Evolutionary conservation across 192 early-diverging fungal species (phyloP).

Genomic region (Oehlia diaphana): DNA sequence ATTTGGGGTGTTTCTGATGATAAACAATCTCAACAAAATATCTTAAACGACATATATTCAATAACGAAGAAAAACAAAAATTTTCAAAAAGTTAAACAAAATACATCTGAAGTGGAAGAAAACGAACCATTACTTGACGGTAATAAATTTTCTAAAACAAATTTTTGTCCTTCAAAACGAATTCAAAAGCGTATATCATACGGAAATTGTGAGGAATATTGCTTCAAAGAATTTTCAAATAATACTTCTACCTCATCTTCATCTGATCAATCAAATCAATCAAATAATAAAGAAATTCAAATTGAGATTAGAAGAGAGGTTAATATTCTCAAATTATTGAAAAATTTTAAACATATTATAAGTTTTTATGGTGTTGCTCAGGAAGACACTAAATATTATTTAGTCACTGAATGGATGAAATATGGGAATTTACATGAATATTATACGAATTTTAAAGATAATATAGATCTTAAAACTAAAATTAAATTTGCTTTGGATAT

Average conservation of each 20-base stretch:
- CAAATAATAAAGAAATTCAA: neutral
- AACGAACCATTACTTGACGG: neutral
- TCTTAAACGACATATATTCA: no score
- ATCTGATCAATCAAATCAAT: no score
- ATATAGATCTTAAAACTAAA: no score
- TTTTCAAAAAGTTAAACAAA: no score
- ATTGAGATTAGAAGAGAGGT: neutral
- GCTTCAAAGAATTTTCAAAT: neutral
- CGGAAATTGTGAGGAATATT: neutral
- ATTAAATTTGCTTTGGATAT: no score
- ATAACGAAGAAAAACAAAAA: no score
- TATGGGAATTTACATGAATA: no score
- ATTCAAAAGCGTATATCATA: neutral
- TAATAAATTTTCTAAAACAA: neutral
- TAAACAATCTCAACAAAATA: no score
- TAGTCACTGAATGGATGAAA: no score
- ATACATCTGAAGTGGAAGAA: neutral
- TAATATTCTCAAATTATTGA: slow-evolving; percentile 15
- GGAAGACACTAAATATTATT: no score
- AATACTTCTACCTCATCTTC: neutral
- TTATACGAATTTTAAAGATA: slow-evolving; percentile 2
- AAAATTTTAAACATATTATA: neutral
- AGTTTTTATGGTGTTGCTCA: no score
- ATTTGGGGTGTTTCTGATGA: no score
- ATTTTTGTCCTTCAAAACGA: neutral